Percentiles rank a stretch among this genome's conserved stretches.
Evolutionary conservation across 2,329 filamentous ascomycete species (phyloP).

Genomic region (Neocatenulostroma microsporum): DNA sequence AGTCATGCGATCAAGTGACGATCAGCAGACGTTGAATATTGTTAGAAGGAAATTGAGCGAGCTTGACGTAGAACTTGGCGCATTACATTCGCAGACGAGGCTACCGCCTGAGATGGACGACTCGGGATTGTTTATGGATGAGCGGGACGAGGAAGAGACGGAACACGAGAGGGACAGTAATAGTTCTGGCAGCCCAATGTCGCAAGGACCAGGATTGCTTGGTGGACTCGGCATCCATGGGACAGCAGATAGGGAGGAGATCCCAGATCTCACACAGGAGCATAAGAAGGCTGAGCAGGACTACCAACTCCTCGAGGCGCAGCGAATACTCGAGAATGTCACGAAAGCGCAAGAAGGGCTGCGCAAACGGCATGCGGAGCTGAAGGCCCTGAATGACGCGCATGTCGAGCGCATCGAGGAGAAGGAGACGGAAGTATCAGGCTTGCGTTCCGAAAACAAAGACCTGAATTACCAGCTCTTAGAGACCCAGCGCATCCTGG

Average conservation of each 20-base stretch:
- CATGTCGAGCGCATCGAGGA: conserved; percentile 25
- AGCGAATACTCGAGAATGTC: conserved; percentile 24
- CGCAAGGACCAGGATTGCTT: conserved; percentile 7
- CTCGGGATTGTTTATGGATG: conserved; percentile 27
- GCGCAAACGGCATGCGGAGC: conserved; percentile 26
- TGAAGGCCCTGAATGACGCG: conserved; percentile 25
- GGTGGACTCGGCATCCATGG: conserved; percentile 1
- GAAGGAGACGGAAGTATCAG: conserved; percentile 20
- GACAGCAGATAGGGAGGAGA: conserved; percentile 8
- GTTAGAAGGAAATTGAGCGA: conserved; percentile 24
- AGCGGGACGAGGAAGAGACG: conserved; percentile 16
- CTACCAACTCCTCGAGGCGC: conserved; percentile 23
- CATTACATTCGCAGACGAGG: conserved; percentile 21
- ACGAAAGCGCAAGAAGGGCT: conserved; percentile 26
- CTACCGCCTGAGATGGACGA: conserved; percentile 23
- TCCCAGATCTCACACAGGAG: conserved; percentile 6
- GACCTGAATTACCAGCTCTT: conserved; percentile 19
- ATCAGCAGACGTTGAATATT: conserved; percentile 17
- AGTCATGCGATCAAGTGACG: conserved; percentile 26
- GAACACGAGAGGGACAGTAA: conserved; percentile 7
- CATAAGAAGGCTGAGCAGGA: conserved; percentile 18
- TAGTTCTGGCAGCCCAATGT: too few species aligned
- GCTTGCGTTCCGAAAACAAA: conserved; percentile 12
- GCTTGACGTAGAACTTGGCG: conserved; percentile 26
- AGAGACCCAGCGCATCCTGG: conserved; percentile 24